These are phyloP conservation scores for Colletotrichum sidae DNA, from an alignment of 2,329 filamentous ascomycete genomes.

Conservation along the genomic window DNA sequence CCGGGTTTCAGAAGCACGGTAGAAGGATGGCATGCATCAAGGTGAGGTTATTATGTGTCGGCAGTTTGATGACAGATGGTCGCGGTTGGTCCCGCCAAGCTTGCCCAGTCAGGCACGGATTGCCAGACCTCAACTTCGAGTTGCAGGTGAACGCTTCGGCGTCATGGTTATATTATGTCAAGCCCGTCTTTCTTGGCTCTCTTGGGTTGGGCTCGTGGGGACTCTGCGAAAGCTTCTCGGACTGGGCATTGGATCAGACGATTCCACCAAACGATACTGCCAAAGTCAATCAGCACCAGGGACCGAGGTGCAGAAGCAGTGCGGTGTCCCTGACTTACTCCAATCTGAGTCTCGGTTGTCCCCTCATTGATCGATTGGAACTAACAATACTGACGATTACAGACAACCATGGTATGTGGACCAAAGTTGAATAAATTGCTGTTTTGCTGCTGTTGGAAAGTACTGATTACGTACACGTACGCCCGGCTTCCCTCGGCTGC, in stretches of 20 bases:
- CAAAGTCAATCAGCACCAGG: conserved; percentile 1
- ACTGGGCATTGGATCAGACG: not conserved
- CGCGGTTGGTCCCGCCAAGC: not conserved
- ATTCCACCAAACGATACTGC: not conserved
- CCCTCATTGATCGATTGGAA: no score
- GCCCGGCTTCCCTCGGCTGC: no score
- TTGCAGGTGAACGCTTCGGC: not conserved
- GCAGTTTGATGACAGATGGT: no score
- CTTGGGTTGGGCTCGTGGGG: not conserved
- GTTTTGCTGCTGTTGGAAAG: no score
- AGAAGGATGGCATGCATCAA: not conserved
- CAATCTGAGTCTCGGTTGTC: no score
- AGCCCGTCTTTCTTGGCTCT: not conserved
- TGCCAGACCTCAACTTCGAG: conserved; percentile 4
- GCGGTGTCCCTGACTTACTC: not conserved
- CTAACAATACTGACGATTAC: no score
- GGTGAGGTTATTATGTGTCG: not conserved
- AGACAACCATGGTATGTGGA: no score
- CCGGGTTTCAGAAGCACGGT: not conserved
- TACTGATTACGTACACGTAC: no score
- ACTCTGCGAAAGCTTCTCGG: not conserved
- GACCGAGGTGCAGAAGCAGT: not conserved
- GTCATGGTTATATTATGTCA: not conserved
- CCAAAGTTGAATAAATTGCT: no score
- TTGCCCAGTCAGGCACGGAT: not conserved